These are phyloP conservation scores for Magnolia kwangsiensis DNA, from an alignment of 164 flowering plant genomes.

Conservation along the genomic window DNA sequence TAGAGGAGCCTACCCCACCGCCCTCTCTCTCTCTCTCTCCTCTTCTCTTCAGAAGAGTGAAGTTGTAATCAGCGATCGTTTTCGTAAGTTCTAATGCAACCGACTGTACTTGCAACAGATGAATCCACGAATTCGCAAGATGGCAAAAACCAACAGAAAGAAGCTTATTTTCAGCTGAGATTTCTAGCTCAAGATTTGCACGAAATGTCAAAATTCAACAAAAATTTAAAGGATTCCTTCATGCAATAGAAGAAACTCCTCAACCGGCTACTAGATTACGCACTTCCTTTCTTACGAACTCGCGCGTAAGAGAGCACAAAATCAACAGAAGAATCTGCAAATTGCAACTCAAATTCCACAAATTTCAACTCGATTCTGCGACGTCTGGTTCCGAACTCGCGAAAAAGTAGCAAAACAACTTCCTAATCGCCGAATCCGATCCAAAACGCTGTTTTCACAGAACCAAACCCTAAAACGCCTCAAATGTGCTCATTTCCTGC, in stretches of 20 bases:
- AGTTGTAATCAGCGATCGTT: background rate
- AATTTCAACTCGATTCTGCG: background rate
- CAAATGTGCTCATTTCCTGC: background rate
- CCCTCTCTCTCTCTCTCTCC: too few relatives aligned
- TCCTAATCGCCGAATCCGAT: background rate
- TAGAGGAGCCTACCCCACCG: background rate
- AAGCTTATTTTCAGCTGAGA: background rate
- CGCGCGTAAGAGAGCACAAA: too few relatives aligned
- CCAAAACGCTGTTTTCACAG: too few relatives aligned
- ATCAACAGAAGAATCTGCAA: too few relatives aligned
- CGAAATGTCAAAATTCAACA: too few relatives aligned
- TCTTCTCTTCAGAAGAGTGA: background rate
- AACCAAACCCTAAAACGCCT: background rate
- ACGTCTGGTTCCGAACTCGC: background rate
- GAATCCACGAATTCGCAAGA: background rate
- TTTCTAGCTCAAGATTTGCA: background rate
- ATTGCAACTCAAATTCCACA: background rate
- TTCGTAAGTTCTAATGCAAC: background rate
- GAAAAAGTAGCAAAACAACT: background rate
- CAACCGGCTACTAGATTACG: too few relatives aligned
- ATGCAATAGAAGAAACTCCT: too few relatives aligned
- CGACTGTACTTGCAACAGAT: background rate
- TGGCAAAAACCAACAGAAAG: background rate
- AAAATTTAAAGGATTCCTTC: too few relatives aligned
- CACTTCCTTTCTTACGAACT: too few relatives aligned